Evolutionary conservation across 208 protist genomes (phyloP), one percentile per base, ranked within the genome.

Genomic region (Zelonia costaricensis): DNA sequence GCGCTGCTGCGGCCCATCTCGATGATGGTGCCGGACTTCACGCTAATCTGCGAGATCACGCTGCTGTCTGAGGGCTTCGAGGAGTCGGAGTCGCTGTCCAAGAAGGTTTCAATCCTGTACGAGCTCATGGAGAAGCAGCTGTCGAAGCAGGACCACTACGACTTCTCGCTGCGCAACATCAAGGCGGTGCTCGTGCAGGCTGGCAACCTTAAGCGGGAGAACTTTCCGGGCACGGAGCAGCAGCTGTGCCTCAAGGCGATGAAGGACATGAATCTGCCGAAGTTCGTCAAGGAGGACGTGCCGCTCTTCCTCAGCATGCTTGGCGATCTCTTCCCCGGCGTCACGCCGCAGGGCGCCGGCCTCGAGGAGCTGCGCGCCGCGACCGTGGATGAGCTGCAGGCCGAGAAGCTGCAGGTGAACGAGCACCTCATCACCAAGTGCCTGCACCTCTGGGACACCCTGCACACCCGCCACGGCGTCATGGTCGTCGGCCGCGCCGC

Each of bases 71-170:
- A 99, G 62, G 98, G 98, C 45, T 99, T 99, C 76, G 84, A 86
- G 54, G 94, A 95, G 58, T 97, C 96, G 9, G 86, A 98, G 70
- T 60, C 79, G 36, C 79, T 99, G 3, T 90, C 97, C 4, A 91
- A 97, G 76, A 99, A 99, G 83, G 92, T 99, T 16, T 93, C 88
- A 28, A 98, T 98, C 44, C 69, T 99, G 22, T 99, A 99, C 80
- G 83, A 97, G 74, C 79, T 99, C 15, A 95, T 97, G 76, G 85
- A 94, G 57, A 95, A 99, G 82, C 98, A 99, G 84, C 84, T 99
- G 40, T 99, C 96, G 33, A 98, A 98, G 86, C 98, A 99, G 78
- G 91, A 98, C 54, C 98, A 99, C 83, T 99, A 99, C 78, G 98
- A 99, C 69, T 99, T 97, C 72, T 98, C 97, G 27, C 84, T 99